Evolutionary conservation across 768 basidiomycete genomes (phyloP).

Genomic region (Lentinula lateritia): DNA sequence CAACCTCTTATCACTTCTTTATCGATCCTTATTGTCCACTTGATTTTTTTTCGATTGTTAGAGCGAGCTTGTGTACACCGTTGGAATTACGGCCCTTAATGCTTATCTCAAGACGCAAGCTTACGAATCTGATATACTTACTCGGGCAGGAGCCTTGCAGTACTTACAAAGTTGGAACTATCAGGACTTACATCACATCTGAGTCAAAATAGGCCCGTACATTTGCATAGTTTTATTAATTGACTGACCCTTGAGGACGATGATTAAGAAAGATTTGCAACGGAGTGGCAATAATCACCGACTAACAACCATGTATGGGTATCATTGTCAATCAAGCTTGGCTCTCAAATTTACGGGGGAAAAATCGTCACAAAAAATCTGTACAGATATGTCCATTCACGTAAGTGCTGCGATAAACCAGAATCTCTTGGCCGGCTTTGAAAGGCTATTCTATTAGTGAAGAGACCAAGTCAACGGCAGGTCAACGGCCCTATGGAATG

Average conservation of each 20-base stretch:
- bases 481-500: not conserved
- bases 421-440: not conserved
- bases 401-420: not conserved
- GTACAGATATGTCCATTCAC: not conserved
- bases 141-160: too few species aligned
- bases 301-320: not conserved
- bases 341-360: not conserved
- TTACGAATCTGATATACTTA: too few species aligned
- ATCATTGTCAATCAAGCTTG: not conserved
- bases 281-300: not conserved
- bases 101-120: too few species aligned
- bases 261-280: not conserved
- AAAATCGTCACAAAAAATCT: not conserved
- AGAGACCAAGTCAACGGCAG: not conserved
- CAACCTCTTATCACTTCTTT: too few species aligned
- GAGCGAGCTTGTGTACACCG: too few species aligned
- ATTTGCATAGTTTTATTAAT: too few species aligned
- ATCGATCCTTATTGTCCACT: too few species aligned
- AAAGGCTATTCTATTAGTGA: not conserved
- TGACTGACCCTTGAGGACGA: not conserved
- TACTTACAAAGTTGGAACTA: too few species aligned
- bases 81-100: too few species aligned
- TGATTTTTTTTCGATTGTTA: too few species aligned
- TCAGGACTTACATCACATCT: too few species aligned
- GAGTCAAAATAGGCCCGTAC: too few species aligned